Conservation (phyloP, 2,329 filamentous ascomycete genomes). For the Phyllosticta ampelicida region DNA sequence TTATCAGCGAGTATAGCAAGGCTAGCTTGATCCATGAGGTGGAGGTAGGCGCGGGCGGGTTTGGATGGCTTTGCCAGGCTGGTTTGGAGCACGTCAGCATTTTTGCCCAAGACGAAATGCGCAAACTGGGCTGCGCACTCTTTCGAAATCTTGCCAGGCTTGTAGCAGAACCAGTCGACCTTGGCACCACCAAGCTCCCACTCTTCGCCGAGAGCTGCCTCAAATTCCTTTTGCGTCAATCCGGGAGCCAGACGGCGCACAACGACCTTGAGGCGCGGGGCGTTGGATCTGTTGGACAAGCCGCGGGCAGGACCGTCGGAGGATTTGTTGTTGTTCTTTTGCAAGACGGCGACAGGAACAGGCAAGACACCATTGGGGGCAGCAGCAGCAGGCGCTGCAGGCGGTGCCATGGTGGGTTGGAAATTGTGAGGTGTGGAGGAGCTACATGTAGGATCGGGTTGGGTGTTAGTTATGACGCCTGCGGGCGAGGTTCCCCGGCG, state of each 20-base stretch:
- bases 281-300: constrained; percentile 34
- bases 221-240: constrained; percentile 70
- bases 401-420: constrained; percentile 10
- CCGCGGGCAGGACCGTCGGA: constrained; percentile 18
- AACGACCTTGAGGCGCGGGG: constrained; percentile 69
- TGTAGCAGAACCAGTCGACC: constrained; percentile 73
- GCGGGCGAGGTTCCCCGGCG: background rate
- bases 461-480: constrained; percentile 1
- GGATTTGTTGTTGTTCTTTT: constrained; percentile 22
- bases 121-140: constrained; percentile 48
- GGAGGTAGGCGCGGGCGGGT: constrained; percentile 72
- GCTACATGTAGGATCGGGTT: constrained; percentile 1
- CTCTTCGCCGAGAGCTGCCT: constrained; percentile 58
- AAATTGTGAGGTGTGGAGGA: constrained; percentile 1
- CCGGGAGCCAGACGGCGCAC: constrained; percentile 78
- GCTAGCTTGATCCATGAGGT: constrained; percentile 61
- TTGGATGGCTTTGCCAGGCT: constrained; percentile 77
- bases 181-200: constrained; percentile 75
- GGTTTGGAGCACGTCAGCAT: constrained; percentile 9
- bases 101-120: background rate
- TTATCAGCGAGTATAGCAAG: constrained; percentile 57
- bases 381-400: constrained; percentile 7
- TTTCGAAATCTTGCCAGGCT: constrained; percentile 65
- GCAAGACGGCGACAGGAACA: constrained; percentile 21
- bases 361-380: constrained; percentile 30